Conservation (phyloP, 2,329 filamentous ascomycete genomes). For the Penicillium hesseltinei region DNA sequence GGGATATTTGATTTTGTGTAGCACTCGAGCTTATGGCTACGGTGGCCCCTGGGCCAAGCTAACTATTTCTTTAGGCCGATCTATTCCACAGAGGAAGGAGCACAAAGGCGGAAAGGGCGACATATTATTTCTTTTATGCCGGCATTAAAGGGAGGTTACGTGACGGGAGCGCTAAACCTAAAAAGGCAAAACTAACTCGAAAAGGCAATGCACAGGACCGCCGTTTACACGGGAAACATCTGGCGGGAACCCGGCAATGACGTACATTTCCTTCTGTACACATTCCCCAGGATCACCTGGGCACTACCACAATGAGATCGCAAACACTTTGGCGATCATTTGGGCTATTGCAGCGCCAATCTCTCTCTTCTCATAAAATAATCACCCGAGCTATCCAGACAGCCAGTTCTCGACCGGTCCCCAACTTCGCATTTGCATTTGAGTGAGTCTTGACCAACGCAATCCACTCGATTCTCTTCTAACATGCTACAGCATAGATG, state of each 20-base stretch:
- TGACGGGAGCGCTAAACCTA: too few species aligned
- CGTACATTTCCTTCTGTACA: constrained; percentile 9
- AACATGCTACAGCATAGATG: constrained; percentile 67
- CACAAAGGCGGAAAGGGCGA: too few species aligned
- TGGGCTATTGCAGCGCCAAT: constrained; percentile 27
- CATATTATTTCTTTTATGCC: too few species aligned
- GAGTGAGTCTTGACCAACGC: constrained; percentile 37
- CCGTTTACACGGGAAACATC: neutral
- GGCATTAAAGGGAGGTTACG: too few species aligned
- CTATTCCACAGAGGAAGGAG: too few species aligned
- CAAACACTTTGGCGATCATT: constrained; percentile 28
- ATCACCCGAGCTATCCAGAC: constrained; percentile 30
- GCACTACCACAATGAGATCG: constrained; percentile 25
- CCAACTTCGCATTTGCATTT: constrained; percentile 47
- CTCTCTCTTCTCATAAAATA: constrained; percentile 18
- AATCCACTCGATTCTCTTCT: constrained; percentile 17
- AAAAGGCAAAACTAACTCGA: too few species aligned
- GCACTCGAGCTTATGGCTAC: too few species aligned
- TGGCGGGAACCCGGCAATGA: constrained; percentile 1
- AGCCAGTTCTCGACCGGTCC: constrained; percentile 30
- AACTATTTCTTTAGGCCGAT: too few species aligned
- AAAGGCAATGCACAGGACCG: too few species aligned
- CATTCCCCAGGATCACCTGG: neutral
- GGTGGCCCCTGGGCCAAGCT: too few species aligned
- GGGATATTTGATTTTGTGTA: too few species aligned